Evolutionary conservation across 495 filamentous ascomycete species (phyloP), one percentile per base, ranked within the genome.

Genomic region (Neurospora sublineolata): DNA sequence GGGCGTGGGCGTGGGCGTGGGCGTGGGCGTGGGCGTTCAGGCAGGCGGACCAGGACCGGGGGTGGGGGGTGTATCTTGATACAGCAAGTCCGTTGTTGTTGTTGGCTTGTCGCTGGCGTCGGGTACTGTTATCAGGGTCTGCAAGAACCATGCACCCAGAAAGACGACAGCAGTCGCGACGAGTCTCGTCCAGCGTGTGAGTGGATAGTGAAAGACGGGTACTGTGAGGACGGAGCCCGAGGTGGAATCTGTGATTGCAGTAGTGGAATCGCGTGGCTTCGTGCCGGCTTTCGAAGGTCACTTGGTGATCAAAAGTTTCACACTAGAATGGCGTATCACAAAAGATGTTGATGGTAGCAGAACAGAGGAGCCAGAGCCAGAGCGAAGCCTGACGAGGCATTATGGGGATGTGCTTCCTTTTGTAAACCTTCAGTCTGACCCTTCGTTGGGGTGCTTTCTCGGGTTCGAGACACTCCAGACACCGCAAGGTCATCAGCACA

Each of bases 401-500:
- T 27, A 16, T 36, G 52, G 52, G 52, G 52, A 64, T 64, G 52
- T 30, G 71, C 69, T 60, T 72, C 73, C 72, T 78, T 78, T 76
- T 78, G 73, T 76, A 76, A 76, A 23, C 72, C 76, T 77, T 74
- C 52, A 64, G 52, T 64, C 52, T 64, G 72, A 74, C 73, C 70
- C 73, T 74, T 44, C 71, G 73, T 75, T 76, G 75, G 73, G 68
- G 71, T 77, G 64, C 23, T 71, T 60, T 73, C 68, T 77, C 75
- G 73, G 76, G 70, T 74, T 70, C 46, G 37, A 70, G 68, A 70
- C 72, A 60, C 71, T 74, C 73, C 73, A 74, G 71, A 77, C 74
- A 73, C 72, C 69, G 72, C 58, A 68, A 70, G 73, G 76, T 78
- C 75, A 78, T 75, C 75, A 75, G 75, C 71, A 69, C 76, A 72